Base-by-base conservation (phyloP, 2,329 filamentous ascomycete genomes). In the Aspergillus glaucus region DNA sequence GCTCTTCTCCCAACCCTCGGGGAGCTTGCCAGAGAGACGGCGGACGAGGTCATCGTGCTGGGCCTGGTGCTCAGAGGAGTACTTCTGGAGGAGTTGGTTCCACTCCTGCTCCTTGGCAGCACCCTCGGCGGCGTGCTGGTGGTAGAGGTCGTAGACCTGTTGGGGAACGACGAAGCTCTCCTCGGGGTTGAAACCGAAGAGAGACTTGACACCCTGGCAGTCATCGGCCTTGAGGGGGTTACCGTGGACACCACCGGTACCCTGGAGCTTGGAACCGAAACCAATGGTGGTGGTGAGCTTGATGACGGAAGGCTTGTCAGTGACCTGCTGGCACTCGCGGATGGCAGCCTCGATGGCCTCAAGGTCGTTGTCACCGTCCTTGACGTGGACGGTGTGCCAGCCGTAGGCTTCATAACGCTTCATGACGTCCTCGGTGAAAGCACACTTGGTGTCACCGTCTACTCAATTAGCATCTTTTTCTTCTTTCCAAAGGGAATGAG, bases 211-310 rank as follows among this genome's bases (percentile, higher is more conserved):
- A 73, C 89, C 82, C 80, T 90, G 86, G 73, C 88, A 86, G 71
- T 98, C 93, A 64, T 96, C 92, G 58, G 84, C 81, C 84, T 97
- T 97, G 60, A 98, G 83, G 54, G 93, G 87, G 71, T 92, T 90
- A 62, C 93, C 93, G 82, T 98, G 93, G 55, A 98, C 93, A 73
- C 88, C 88, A 71, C 88, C 86, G 61, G 93, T 97, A 66, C 93
- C 93, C 79, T 95, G 82, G 64, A 93, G 83, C 74, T 87, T 82
- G 62, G 93, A 97, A 64, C 93, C 93, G 75, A 86, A 98, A 65
- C 93, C 93, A 69, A 98, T 98, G 72, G 88, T 97, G 69, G 93
- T 98, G 70, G 85, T 90, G 63, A 98, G 84, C 80, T 95, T 91
- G 80, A 98, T 96, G 66, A 98, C 78, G 53, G 91, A 87, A 56